phyloP scores from a whole-genome alignment of 495 filamentous ascomycete species.

The Penicillium verhagenii region DNA sequence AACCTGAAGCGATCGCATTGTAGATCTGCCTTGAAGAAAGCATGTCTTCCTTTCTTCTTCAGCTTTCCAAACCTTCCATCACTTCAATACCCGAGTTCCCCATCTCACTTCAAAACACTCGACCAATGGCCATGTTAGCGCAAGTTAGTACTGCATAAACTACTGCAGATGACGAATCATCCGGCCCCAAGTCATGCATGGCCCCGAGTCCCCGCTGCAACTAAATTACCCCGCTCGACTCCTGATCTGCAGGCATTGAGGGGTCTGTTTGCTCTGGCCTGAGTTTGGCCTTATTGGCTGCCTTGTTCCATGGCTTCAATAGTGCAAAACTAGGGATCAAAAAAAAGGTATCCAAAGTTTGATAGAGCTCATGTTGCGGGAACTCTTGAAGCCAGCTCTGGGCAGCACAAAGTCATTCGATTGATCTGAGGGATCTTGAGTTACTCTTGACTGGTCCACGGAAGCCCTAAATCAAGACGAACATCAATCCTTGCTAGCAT shows the following conservation, averaged over 20 bases:
- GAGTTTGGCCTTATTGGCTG: conserved; percentile 4
- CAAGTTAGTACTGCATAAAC: conserved; percentile 3
- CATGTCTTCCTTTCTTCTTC: not conserved
- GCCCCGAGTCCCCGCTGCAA: conserved; percentile 4
- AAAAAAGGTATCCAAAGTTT: no score
- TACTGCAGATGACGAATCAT: conserved; percentile 13
- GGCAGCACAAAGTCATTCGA: no score
- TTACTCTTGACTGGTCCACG: no score
- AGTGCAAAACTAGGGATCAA: no score
- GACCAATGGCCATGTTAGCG: not conserved
- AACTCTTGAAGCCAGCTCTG: no score
- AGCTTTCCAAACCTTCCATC: no score
- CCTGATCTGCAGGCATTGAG: not conserved
- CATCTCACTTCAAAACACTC: not conserved
- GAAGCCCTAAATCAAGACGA: no score
- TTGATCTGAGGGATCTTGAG: no score
- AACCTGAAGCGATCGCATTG: not conserved
- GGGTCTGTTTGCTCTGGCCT: not conserved
- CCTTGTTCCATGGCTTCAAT: not conserved
- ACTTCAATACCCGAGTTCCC: not conserved
- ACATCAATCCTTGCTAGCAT: no score
- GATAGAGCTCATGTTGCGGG: no score
- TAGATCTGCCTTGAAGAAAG: not conserved
- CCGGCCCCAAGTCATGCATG: not conserved
- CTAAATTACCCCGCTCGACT: not conserved